Base-by-base conservation (phyloP, 768 basidiomycete genomes). In the Auriscalpium vulgare region DNA sequence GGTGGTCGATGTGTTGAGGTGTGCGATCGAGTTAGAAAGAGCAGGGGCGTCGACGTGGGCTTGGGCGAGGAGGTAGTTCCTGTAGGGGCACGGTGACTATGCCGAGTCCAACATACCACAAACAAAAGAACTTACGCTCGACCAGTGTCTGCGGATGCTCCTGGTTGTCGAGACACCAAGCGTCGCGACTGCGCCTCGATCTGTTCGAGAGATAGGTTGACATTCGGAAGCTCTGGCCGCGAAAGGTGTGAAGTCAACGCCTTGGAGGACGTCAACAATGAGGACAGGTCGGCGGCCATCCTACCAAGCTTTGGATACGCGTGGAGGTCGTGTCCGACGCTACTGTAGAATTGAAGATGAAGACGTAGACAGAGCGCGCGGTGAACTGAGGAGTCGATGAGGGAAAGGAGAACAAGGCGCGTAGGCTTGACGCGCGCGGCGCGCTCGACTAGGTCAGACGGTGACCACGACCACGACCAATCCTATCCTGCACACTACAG, bases 41-140 rank as follows among this genome's bases (percentile, higher is more conserved):
- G 89, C 85, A n/a, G 93, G 84, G 1, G 90, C 89, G 71, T 99
- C 94, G 59, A 99, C 88, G 57, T 91, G 90, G 0, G 91, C 93
- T 62, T 93, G 91, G 1, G 95, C 95, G 29, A 99, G 83, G 0
- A 99, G 78, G 69, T 94, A 97, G 67, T 91, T 92, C 8, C 91
- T 93, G 62, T 36, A 36, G 51, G 36, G 35, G 17, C 51, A 21
- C 53, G 61, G 46, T 64, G 29, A 29, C 29, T 29, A 29, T 29
- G 29, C 5, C 7, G 29, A 29, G 29, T 29, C 29, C 29, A 29
- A 29, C 29, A 29, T 29, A 7, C 29, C 29, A 29, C 29, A 29
- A 1, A 29, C 29, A 29, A 29, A 38, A 36, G 53, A 10, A 71
- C 87, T 58, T 69, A 88, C 89, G 85, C 88, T 76, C 85, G 81